These are phyloP conservation scores for Sugiyamaella grinbergsii DNA, from an alignment of 1,139 yeast genomes.

Conservation along the genomic window DNA sequence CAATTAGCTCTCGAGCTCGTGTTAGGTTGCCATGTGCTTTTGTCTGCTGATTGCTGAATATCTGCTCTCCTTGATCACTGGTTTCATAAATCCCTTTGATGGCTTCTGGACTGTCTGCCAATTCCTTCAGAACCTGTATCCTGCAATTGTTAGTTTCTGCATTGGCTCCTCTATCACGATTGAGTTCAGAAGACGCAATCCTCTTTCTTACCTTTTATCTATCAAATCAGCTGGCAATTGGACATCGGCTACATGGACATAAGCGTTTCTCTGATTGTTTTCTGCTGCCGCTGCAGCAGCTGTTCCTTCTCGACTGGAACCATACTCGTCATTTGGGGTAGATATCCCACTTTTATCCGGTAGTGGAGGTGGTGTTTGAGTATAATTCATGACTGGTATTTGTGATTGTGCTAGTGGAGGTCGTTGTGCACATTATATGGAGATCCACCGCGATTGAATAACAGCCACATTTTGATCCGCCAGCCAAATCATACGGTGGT, in stretches of 20 bases:
- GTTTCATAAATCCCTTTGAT: slow-evolving; percentile 29
- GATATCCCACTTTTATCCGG: slow-evolving; percentile 6
- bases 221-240: background rate
- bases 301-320: background rate
- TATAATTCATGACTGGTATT: background rate
- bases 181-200: too few species aligned
- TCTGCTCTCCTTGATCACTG: slow-evolving; percentile 22
- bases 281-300: background rate
- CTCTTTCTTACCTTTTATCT: slow-evolving; percentile 3
- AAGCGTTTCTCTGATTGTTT: background rate
- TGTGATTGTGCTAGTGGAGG: background rate
- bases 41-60: slow-evolving; percentile 26
- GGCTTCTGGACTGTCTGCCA: slow-evolving; percentile 20
- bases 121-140: slow-evolving; percentile 28
- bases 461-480: too few species aligned
- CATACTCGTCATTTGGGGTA: background rate
- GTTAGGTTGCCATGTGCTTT: slow-evolving; percentile 28
- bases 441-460: too few species aligned
- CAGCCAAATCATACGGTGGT: too few species aligned
- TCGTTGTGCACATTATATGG: too few species aligned
- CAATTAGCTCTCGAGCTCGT: slow-evolving; percentile 30
- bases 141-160: slow-evolving; percentile 33
- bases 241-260: background rate
- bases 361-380: slow-evolving; percentile 4
- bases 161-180: too few species aligned